Evolutionary conservation across 352 stramenopile genomes (phyloP).

Genomic region (Phytopythium ostracodes): DNA sequence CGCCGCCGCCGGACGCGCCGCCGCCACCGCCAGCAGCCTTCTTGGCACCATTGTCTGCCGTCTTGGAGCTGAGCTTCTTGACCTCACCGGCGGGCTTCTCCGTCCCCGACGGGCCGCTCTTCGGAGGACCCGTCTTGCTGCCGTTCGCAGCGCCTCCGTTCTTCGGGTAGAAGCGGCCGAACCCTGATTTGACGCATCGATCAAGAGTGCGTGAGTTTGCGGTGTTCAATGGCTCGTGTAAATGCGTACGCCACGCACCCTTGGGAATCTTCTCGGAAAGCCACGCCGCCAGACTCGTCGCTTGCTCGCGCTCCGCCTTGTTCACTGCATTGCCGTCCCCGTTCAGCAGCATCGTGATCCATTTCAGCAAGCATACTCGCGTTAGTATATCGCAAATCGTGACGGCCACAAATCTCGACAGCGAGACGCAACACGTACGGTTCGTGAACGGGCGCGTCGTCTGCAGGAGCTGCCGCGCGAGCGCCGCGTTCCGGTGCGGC

Average conservation of each 20-base stretch:
- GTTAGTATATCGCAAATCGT: not conserved
- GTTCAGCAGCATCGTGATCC: no score
- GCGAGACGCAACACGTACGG: conserved; percentile 26
- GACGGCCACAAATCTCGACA: not conserved
- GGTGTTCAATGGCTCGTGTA: not conserved
- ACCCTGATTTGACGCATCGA: conserved; percentile 31
- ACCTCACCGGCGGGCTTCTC: conserved; percentile 45
- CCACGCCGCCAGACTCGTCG: conserved; percentile 68
- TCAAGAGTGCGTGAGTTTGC: not conserved
- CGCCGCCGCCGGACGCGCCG: conserved; percentile 27
- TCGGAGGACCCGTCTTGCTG: conserved; percentile 43
- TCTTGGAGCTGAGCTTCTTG: conserved; percentile 76
- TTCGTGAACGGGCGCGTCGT: conserved; percentile 48
- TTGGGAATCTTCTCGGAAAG: conserved; percentile 78
- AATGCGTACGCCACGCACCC: conserved; percentile 17
- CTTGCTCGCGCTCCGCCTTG: conserved; percentile 36
- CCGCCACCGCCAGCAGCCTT: conserved; percentile 24
- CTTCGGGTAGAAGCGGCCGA: conserved; percentile 85
- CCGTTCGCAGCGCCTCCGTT: conserved; percentile 32
- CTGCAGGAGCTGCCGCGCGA: conserved; percentile 47
- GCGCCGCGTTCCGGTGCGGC: conserved; percentile 28
- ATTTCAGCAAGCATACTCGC: not conserved
- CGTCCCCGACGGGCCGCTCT: conserved; percentile 37
- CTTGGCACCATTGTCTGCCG: conserved; percentile 27
- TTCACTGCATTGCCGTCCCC: conserved; percentile 24